These are phyloP conservation scores for Aureobasidium sp. DNA, from an alignment of 2,329 filamentous ascomycete genomes.

Conservation along the genomic window DNA sequence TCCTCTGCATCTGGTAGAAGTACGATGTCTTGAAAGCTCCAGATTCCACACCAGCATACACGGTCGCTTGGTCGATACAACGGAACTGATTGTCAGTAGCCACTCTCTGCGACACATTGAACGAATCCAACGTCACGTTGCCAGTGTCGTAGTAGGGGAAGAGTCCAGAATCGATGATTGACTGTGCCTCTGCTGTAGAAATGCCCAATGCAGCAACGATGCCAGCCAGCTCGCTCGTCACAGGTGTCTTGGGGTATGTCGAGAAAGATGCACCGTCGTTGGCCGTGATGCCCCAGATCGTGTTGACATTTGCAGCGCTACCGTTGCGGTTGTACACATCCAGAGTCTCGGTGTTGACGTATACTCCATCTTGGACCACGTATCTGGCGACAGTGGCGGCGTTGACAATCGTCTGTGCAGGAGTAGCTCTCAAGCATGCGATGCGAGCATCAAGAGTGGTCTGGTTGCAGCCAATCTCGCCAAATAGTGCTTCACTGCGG, in stretches of 20 bases:
- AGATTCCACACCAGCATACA: conserved; percentile 42
- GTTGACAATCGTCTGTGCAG: conserved; percentile 36
- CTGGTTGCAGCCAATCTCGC: conserved; percentile 46
- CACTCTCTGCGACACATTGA: conserved; percentile 48
- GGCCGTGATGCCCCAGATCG: conserved; percentile 50
- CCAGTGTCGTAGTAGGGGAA: conserved; percentile 45
- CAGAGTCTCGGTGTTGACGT: conserved; percentile 46
- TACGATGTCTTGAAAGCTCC: conserved; percentile 45
- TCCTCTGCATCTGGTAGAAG: conserved; percentile 56
- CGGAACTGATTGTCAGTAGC: conserved; percentile 55
- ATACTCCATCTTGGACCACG: conserved; percentile 53
- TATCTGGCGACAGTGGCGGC: conserved; percentile 42
- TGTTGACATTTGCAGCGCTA: conserved; percentile 43
- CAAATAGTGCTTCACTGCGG: conserved; percentile 45
- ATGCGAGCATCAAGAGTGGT: conserved; percentile 42
- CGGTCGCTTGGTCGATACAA: conserved; percentile 54
- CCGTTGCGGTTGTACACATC: conserved; percentile 37
- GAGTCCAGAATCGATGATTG: conserved; percentile 39
- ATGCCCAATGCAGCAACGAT: conserved; percentile 42
- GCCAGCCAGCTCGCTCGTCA: conserved; percentile 37
- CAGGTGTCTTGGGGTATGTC: conserved; percentile 39
- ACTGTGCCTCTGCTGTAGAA: conserved; percentile 32
- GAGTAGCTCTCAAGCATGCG: conserved; percentile 46
- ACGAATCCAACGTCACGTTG: conserved; percentile 49
- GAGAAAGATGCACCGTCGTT: conserved; percentile 53